Evolutionary conservation across 257 asterid genomes (phyloP), one percentile per base, ranked within the genome.

Genomic region (Solanum rostratum): DNA sequence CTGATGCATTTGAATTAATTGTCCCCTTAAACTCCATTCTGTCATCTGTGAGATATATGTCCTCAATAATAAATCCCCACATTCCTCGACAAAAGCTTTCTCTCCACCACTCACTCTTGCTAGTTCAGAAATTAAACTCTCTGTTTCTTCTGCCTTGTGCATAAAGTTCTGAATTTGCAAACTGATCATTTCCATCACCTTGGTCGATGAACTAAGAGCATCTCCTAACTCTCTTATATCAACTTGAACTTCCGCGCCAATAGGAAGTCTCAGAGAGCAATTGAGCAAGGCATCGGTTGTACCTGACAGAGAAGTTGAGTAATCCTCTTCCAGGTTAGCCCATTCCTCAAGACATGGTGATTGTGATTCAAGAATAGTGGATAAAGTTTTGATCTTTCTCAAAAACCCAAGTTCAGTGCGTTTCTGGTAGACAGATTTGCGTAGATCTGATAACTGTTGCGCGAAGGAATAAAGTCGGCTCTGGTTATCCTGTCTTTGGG

Each of bases 261-360:
- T 81, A 53, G 99, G 98, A 85, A 94, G 89, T 89, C 95, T 90
- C 54, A 90, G 89, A 13, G 95, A 93, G 85, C 94, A 88, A 88
- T 84, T 92, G 74, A 81, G 89, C 86, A 95, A 90, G 54, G 99
- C 93, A 80, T 84, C 85, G 10, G 90, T 73, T 79, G 91, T 82
- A 49, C 89, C 92, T 16, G 93, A 88, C 49, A 95, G 69, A 70
- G 90, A 93, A 85, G 83, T 83, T 16, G 92, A 90, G 86, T 90
- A 93, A 30, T 91, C 94, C 84, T 90, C 91, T 84, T 92, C 95
- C 91, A 89, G 78, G 37, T 62, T 79, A 71, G 92, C 88, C 99
- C 99, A 95, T 84, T 91, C 91, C 41, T 91, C 93, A 66, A 95
- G 98, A 88, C 84, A 86, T 84, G 96, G 92, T 92, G 89, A 90